These are phyloP conservation scores for Lactuca saligna DNA, from an alignment of 129 eudicot genomes.

Conservation along the genomic window DNA sequence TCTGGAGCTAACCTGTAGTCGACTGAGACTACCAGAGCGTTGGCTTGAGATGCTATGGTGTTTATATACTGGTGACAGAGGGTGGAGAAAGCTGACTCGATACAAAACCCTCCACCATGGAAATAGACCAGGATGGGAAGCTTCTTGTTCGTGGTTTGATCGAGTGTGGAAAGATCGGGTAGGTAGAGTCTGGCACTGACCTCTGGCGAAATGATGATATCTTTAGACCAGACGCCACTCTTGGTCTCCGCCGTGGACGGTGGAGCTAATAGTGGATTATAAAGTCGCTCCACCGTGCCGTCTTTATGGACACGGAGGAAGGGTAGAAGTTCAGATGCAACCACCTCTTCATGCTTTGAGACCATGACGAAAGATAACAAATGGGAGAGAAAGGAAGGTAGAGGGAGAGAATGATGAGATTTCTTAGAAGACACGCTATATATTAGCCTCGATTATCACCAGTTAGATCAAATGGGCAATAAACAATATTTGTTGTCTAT, in stretches of 20 bases:
- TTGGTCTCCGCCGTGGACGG: slow-evolving; percentile 8
- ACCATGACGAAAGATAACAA: slow-evolving; percentile 5
- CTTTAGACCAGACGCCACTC: slow-evolving; percentile 24
- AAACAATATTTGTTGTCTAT: not conserved
- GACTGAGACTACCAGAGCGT: slow-evolving; percentile 42
- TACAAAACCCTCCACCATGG: slow-evolving; percentile 61
- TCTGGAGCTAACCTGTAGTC: slow-evolving; percentile 67
- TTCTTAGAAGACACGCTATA: not conserved
- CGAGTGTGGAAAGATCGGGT: slow-evolving; percentile 7
- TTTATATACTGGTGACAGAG: slow-evolving; percentile 33
- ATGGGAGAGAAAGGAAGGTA: not conserved
- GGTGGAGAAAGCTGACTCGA: slow-evolving; percentile 48
- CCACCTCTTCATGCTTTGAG: not conserved
- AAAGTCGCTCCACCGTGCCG: slow-evolving; percentile 56
- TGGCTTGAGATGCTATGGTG: slow-evolving; percentile 32
- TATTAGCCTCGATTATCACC: not conserved
- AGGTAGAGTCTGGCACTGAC: slow-evolving; percentile 34
- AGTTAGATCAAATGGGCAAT: not conserved
- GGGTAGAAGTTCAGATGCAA: slow-evolving; percentile 21
- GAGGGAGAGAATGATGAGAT: not conserved
- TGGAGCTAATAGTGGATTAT: slow-evolving; percentile 29
- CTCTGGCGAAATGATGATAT: slow-evolving; percentile 26
- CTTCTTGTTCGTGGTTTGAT: not conserved
- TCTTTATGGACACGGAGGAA: slow-evolving; percentile 32
- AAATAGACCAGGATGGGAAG: slow-evolving; percentile 57